phyloP scores from a whole-genome alignment of 1,284 basidiomycete genomes.

The Inonotus obliquus region DNA sequence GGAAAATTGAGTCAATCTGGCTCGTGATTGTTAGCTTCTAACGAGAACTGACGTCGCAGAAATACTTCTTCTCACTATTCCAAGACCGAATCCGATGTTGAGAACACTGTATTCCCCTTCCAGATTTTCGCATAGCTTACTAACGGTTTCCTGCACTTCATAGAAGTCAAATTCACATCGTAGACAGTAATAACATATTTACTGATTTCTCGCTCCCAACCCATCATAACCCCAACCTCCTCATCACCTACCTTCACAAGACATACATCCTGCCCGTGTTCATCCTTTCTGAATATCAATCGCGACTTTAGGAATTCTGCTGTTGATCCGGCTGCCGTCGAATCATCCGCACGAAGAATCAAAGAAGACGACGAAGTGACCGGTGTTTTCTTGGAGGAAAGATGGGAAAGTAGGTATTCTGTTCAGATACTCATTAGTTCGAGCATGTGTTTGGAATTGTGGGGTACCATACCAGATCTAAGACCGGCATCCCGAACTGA shows the following conservation, averaged over 20 bases:
- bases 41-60: constrained; percentile 15
- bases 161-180: constrained; percentile 23
- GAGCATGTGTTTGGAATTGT: constrained; percentile 11
- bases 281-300: constrained; percentile 69
- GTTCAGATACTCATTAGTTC: constrained; percentile 14
- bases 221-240: constrained; percentile 93
- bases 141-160: constrained; percentile 63
- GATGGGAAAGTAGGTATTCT: constrained; percentile 66
- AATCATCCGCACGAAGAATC: constrained; percentile 52
- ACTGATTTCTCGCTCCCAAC: constrained; percentile 86
- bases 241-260: constrained; percentile 65
- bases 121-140: constrained; percentile 52
- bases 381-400: constrained; percentile 41
- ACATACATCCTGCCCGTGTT: constrained; percentile 78
- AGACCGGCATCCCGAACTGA: constrained; percentile 84
- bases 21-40: neutral
- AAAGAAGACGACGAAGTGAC: constrained; percentile 40
- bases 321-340: constrained; percentile 71
- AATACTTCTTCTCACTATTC: constrained; percentile 62
- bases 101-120: constrained; percentile 56
- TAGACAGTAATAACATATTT: constrained; percentile 25
- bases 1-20: constrained; percentile 82
- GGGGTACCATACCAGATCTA: constrained; percentile 55
- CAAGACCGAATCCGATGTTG: constrained; percentile 93
- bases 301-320: constrained; percentile 70